Percentiles rank a stretch among this genome's conserved stretches.
These are phyloP conservation scores for Pythium sp. DNA, from an alignment of 352 stramenopile genomes.

Conservation along the genomic window DNA sequence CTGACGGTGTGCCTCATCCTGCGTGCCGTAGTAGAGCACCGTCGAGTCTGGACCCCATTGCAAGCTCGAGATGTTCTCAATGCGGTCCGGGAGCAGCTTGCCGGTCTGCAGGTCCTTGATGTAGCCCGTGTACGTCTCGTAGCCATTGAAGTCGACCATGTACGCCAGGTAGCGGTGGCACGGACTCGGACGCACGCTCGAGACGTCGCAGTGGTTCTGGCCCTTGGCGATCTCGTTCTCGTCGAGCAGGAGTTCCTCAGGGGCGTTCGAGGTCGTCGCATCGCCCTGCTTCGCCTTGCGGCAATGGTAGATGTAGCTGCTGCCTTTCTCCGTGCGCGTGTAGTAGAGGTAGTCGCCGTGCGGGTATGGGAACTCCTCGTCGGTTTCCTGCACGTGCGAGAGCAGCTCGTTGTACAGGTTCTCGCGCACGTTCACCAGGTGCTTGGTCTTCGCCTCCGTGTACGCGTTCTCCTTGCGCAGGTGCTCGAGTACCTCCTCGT, in stretches of 20 bases:
- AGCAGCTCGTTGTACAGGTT: conserved; percentile 94
- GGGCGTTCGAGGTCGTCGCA: conserved; percentile 37
- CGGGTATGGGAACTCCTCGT: conserved; percentile 80
- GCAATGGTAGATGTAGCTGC: conserved; percentile 77
- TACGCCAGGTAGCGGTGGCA: conserved; percentile 93
- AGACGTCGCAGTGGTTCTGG: conserved; percentile 84
- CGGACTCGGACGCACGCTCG: conserved; percentile 75
- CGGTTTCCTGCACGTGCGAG: conserved; percentile 87
- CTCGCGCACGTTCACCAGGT: conserved; percentile 77
- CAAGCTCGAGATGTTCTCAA: conserved; percentile 87
- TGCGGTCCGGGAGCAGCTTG: conserved; percentile 62
- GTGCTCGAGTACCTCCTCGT: conserved; percentile 90
- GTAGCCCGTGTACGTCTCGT: conserved; percentile 92
- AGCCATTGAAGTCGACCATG: conserved; percentile 92
- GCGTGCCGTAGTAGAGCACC: conserved; percentile 93
- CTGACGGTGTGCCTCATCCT: conserved; percentile 90
- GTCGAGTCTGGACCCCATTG: conserved; percentile 88
- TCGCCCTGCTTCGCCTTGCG: conserved; percentile 57
- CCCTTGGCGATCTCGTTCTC: conserved; percentile 90
- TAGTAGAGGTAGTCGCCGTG: conserved; percentile 88
- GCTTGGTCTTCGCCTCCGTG: conserved; percentile 80
- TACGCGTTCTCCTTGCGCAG: conserved; percentile 94
- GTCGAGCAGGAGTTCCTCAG: conserved; percentile 93
- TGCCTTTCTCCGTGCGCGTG: conserved; percentile 85
- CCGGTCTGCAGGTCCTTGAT: conserved; percentile 85